phyloP scores from a whole-genome alignment of 345 rosid species.

The Iberis pinnata region DNA sequence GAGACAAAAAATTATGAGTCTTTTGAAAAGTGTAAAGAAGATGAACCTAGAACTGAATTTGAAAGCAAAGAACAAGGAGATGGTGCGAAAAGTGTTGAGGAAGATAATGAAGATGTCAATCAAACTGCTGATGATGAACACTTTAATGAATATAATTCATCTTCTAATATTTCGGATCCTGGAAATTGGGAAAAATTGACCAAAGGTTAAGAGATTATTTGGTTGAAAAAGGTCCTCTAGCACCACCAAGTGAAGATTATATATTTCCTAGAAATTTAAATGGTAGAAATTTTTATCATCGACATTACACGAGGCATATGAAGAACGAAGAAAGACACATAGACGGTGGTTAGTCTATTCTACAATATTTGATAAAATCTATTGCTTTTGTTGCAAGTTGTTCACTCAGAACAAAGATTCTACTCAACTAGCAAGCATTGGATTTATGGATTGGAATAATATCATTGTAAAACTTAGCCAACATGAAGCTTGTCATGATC shows the following conservation, averaged over 20 bases:
- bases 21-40: not conserved
- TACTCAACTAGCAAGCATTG: not conserved
- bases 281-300: conserved; percentile 1
- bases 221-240: not conserved
- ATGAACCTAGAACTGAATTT: not conserved
- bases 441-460: not conserved
- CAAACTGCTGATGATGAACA: not conserved
- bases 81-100: not conserved
- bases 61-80: not conserved
- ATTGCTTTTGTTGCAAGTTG: too few relatives aligned
- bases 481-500: too few relatives aligned
- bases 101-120: not conserved
- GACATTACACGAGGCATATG: not conserved
- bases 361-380: not conserved
- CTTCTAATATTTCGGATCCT: not conserved
- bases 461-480: too few relatives aligned
- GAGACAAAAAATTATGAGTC: too few relatives aligned
- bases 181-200: not conserved
- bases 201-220: not conserved
- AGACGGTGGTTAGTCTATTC: not conserved
- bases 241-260: not conserved
- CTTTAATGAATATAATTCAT: not conserved
- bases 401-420: not conserved
- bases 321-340: not conserved
- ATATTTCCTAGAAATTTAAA: not conserved